A percentile compares a stretch with the other conserved stretches of the same genome.
phyloP scores from a whole-genome alignment of 2,329 filamentous ascomycete species.

The Fonsecaea nubica region DNA sequence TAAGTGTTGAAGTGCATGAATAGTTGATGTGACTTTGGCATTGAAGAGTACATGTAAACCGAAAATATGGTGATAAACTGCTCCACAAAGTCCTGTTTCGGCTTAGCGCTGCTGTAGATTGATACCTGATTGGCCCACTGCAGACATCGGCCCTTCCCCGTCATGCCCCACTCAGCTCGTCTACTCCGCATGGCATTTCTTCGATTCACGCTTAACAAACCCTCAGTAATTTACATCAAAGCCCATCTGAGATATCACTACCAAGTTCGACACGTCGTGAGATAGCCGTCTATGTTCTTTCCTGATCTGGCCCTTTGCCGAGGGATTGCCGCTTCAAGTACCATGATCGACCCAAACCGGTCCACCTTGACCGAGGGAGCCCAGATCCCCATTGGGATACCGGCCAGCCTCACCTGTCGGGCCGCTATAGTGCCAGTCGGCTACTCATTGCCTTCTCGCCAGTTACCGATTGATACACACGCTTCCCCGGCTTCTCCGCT shows the following conservation, averaged over 20 bases:
- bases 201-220: neutral
- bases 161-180: no score
- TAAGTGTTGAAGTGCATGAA: neutral
- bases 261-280: neutral
- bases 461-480: neutral
- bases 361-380: neutral
- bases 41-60: no score
- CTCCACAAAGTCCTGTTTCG: no score
- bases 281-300: neutral
- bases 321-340: neutral
- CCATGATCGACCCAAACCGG: neutral
- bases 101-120: no score
- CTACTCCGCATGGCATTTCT: no score
- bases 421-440: neutral
- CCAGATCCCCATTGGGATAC: neutral
- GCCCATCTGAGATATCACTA: neutral
- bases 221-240: neutral
- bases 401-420: neutral
- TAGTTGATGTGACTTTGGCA: neutral
- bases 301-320: neutral
- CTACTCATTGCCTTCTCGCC: neutral
- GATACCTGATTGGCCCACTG: no score
- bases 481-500: constrained; percentile 4
- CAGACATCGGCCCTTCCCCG: no score
- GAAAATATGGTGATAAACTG: no score